phyloP scores from a whole-genome alignment of 139 green algal genomes.

The Chlamydomonas applanata region DNA sequence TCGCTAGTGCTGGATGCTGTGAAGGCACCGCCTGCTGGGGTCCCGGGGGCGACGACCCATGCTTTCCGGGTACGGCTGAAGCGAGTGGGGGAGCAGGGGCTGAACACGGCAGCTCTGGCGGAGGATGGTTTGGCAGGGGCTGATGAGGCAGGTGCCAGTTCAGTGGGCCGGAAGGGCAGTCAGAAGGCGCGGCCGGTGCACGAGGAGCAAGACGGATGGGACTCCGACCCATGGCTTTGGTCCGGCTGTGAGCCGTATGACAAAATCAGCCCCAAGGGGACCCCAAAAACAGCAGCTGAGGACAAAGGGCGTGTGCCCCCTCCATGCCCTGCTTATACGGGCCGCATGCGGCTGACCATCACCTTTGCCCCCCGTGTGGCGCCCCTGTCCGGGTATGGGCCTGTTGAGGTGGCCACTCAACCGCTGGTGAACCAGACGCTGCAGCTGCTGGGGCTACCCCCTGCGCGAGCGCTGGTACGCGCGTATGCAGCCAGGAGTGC shows the following conservation, averaged over 20 bases:
- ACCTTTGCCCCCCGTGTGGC: background rate
- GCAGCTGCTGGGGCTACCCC: too few species aligned
- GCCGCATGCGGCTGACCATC: background rate
- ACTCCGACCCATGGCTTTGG: background rate
- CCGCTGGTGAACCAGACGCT: too few species aligned
- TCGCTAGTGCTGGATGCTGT: background rate
- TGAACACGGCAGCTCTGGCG: background rate
- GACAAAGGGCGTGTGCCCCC: too few species aligned
- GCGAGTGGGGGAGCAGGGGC: too few species aligned
- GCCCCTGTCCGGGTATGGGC: background rate
- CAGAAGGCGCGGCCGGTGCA: background rate
- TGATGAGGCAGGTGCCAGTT: background rate
- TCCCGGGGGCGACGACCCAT: background rate
- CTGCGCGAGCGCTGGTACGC: too few species aligned
- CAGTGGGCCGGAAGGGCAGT: background rate
- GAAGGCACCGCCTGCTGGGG: background rate
- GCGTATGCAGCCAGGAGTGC: too few species aligned
- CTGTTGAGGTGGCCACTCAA: too few species aligned
- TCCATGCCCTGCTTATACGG: background rate
- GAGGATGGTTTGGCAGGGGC: too few species aligned
- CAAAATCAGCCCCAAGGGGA: background rate
- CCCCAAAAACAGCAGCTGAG: too few species aligned
- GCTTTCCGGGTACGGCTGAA: background rate
- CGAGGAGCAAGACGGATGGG: background rate
- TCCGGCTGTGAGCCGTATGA: background rate